Percentiles rank a stretch among this genome's conserved stretches.
phyloP scores from a whole-genome alignment of 2,329 filamentous ascomycete species.

The Calcarisporium arbuscula region DNA sequence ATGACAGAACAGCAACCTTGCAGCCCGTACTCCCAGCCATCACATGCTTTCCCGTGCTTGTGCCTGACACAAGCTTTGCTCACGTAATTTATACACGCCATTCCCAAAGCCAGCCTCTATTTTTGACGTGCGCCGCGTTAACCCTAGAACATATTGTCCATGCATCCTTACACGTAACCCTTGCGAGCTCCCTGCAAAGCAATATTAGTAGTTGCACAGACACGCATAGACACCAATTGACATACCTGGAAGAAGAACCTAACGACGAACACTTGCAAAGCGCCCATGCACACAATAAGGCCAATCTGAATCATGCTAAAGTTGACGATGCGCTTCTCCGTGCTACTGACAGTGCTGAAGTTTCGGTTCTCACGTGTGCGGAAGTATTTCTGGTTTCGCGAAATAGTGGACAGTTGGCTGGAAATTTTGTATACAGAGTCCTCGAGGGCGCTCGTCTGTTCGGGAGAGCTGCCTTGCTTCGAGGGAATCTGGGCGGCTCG shows the following conservation, averaged over 20 bases:
- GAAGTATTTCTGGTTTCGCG: constrained; percentile 98
- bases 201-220: constrained; percentile 9
- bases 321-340: constrained; percentile 92
- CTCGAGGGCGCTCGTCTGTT: constrained; percentile 83
- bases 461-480: constrained; percentile 80
- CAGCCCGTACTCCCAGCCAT: no score
- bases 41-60: no score
- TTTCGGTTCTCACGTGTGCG: constrained; percentile 97
- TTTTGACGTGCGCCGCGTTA: constrained; percentile 25
- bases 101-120: constrained; percentile 19
- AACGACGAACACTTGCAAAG: constrained; percentile 92
- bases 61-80: no score
- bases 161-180: constrained; percentile 54
- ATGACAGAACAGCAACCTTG: no score
- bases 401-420: constrained; percentile 86
- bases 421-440: constrained; percentile 95
- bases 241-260: constrained; percentile 94
- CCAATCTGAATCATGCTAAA: constrained; percentile 89
- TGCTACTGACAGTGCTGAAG: constrained; percentile 95
- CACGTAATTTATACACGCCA: constrained; percentile 21
- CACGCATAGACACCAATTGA: background rate
- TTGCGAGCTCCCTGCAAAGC: constrained; percentile 54
- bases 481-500: constrained; percentile 70
- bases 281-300: constrained; percentile 93
- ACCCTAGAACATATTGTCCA: constrained; percentile 17